These are phyloP conservation scores for Dichomitus squalens DNA, from an alignment of 1,284 basidiomycete species.

Conservation along the genomic window DNA sequence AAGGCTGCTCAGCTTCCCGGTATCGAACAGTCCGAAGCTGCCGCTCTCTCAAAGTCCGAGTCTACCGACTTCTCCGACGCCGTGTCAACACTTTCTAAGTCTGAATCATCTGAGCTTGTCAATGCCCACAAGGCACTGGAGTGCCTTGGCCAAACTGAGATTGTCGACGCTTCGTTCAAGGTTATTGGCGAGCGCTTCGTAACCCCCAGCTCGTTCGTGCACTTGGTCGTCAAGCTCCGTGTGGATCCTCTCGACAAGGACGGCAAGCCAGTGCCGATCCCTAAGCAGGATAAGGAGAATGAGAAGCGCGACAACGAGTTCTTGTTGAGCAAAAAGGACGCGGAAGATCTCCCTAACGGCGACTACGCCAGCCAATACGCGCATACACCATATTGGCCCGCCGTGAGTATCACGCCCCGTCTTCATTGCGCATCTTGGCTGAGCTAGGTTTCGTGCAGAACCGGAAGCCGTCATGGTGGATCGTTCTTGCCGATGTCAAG, in stretches of 20 bases:
- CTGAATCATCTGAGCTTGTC: conserved; percentile 52
- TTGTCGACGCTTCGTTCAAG: conserved; percentile 88
- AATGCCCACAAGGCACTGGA: conserved; percentile 74
- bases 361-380: conserved; percentile 61
- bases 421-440: not conserved
- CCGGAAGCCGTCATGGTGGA: conserved; percentile 89
- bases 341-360: conserved; percentile 53
- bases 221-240: conserved; percentile 84
- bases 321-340: conserved; percentile 61
- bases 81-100: conserved; percentile 47
- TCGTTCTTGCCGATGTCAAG: conserved; percentile 91
- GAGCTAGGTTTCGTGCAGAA: conserved; percentile 44
- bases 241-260: conserved; percentile 55
- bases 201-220: conserved; percentile 89
- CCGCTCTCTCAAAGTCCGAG: conserved; percentile 50
- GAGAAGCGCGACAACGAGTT: conserved; percentile 67
- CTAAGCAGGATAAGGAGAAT: conserved; percentile 51
- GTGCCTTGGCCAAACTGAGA: conserved; percentile 80
- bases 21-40: conserved; percentile 55
- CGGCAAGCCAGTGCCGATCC: conserved; percentile 8
- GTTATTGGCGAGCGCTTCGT: conserved; percentile 92
- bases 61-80: conserved; percentile 51
- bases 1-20: conserved; percentile 78
- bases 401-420: conserved; percentile 51
- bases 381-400: conserved; percentile 92